Percentiles rank a stretch among this genome's conserved stretches.
Evolutionary conservation across 805 yeast species (phyloP).

Genomic region (Nakazawaea laoshanensis): DNA sequence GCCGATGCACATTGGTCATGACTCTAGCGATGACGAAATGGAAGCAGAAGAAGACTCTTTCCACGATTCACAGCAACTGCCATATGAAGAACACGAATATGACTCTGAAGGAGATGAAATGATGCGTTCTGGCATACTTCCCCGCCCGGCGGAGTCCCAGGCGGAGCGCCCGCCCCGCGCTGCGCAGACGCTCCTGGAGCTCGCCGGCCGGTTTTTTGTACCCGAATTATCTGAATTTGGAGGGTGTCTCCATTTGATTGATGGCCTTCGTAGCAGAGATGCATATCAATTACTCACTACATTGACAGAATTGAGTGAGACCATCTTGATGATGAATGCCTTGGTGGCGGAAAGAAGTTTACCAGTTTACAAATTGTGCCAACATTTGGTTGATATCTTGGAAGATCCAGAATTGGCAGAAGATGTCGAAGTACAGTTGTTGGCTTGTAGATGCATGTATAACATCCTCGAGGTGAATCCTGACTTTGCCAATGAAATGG

Average conservation of each 20-base stretch:
- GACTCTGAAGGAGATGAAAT: slow-evolving; percentile 9
- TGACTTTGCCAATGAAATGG: slow-evolving; percentile 53
- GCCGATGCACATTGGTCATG: too few relatives aligned
- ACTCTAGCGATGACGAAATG: too few relatives aligned
- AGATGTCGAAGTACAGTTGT: slow-evolving; percentile 72
- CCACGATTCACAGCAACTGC: too few relatives aligned
- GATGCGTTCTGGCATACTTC: slow-evolving; percentile 10
- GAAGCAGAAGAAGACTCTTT: too few relatives aligned
- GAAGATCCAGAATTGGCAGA: slow-evolving; percentile 48
- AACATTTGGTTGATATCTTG: slow-evolving; percentile 48
- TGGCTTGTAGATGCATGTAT: slow-evolving; percentile 77
- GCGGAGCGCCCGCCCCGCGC: neutral
- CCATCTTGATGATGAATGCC: slow-evolving; percentile 61
- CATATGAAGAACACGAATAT: slow-evolving; percentile 3
- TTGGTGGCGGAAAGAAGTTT: slow-evolving; percentile 53
- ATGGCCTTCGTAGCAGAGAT: slow-evolving; percentile 32
- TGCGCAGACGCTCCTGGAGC: neutral
- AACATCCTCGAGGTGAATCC: slow-evolving; percentile 71
- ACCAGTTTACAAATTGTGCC: slow-evolving; percentile 50
- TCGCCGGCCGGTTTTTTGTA: neutral
- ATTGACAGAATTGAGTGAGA: slow-evolving; percentile 54
- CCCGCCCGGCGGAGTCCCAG: neutral
- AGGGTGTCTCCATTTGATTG: slow-evolving; percentile 24
- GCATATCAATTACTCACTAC: slow-evolving; percentile 59
- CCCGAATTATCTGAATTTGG: too few relatives aligned